These are phyloP conservation scores for Colletotrichum tamarilloi DNA, from an alignment of 2,329 filamentous ascomycete genomes.

Conservation along the genomic window DNA sequence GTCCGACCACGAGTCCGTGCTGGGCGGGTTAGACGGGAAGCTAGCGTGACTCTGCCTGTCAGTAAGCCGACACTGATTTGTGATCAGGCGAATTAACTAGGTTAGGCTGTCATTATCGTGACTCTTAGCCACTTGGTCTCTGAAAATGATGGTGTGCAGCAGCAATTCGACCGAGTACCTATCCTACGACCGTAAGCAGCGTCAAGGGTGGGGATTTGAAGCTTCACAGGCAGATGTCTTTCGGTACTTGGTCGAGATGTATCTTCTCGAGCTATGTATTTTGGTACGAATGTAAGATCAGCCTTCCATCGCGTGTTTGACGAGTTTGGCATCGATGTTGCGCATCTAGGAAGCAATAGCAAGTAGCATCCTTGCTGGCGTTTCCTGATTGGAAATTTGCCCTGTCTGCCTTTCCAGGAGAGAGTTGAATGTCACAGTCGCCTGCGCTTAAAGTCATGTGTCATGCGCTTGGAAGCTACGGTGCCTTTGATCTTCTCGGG, in stretches of 20 bases:
- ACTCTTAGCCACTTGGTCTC: background rate
- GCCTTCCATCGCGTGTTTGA: slow-evolving; percentile 13
- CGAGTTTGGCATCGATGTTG: slow-evolving; percentile 22
- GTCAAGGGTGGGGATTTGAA: background rate
- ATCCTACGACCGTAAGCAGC: background rate
- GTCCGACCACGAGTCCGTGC: slow-evolving; percentile 24
- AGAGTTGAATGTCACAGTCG: background rate
- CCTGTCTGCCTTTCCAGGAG: background rate
- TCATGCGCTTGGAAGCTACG: background rate
- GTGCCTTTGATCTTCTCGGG: slow-evolving; percentile 1
- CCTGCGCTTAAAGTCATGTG: slow-evolving; percentile 14
- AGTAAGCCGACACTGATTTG: background rate
- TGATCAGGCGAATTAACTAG: slow-evolving; percentile 11
- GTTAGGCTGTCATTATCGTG: slow-evolving; percentile 16
- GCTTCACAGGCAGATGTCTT: background rate
- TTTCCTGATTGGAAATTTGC: background rate
- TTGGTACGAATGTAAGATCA: slow-evolving; percentile 4
- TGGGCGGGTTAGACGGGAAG: slow-evolving; percentile 21
- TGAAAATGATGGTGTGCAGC: slow-evolving; percentile 18
- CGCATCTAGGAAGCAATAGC: background rate
- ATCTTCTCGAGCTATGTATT: background rate
- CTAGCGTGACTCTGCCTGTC: slow-evolving; percentile 25
- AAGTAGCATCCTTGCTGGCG: slow-evolving; percentile 11
- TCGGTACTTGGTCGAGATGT: slow-evolving; percentile 20
- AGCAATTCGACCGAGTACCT: background rate